These are phyloP conservation scores for Pseudogymnoascus sp. DNA, from an alignment of 2,329 filamentous ascomycete species.

Conservation along the genomic window DNA sequence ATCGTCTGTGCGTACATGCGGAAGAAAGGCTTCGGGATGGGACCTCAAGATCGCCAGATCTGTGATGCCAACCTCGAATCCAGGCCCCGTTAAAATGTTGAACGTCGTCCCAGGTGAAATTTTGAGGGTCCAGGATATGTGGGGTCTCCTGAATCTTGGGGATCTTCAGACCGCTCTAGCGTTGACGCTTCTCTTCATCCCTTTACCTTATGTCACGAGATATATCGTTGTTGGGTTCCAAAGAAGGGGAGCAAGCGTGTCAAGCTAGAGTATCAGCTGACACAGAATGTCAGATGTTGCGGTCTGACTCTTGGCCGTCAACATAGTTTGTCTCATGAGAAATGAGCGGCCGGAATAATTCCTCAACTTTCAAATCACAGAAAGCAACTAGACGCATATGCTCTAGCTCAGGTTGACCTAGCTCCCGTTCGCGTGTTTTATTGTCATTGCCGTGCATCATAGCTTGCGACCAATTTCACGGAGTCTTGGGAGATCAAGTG, in stretches of 20 bases:
- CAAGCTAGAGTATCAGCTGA: slow-evolving; percentile 3
- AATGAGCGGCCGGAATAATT: slow-evolving; percentile 4
- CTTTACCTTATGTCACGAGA: background rate
- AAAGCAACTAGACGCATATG: background rate
- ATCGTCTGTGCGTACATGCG: background rate
- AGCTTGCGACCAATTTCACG: background rate
- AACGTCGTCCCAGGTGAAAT: background rate
- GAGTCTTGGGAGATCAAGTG: background rate
- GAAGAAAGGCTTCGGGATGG: background rate
- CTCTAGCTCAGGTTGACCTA: background rate
- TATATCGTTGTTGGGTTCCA: background rate
- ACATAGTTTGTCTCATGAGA: slow-evolving; percentile 6
- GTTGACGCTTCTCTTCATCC: background rate
- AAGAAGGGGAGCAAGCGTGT: background rate
- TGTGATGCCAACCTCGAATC: slow-evolving; percentile 4
- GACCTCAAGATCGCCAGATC: background rate
- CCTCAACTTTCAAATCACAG: slow-evolving; percentile 5
- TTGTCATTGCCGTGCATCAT: slow-evolving; percentile 6
- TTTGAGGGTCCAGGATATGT: slow-evolving; percentile 6
- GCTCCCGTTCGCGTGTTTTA: slow-evolving; percentile 7
- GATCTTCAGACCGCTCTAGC: background rate
- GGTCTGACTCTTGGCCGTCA: background rate
- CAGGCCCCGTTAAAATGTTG: background rate
- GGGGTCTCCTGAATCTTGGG: slow-evolving; percentile 3
- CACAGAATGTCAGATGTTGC: background rate